phyloP scores from a whole-genome alignment of 139 green algal genomes.

The Picochlorum sp. region DNA sequence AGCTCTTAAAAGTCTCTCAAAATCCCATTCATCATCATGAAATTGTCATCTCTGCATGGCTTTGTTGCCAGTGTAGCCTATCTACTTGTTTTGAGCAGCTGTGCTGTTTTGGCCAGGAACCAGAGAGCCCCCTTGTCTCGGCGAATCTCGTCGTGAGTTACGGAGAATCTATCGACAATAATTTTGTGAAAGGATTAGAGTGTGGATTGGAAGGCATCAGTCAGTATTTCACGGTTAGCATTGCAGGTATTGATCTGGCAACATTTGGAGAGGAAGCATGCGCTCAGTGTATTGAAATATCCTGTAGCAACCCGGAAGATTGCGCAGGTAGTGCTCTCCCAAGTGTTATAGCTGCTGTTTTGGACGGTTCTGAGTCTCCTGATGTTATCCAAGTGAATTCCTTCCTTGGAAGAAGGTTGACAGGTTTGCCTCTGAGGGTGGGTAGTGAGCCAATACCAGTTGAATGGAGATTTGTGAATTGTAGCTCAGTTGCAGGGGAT shows the following conservation, averaged over 20 bases:
- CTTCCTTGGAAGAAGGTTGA: not conserved
- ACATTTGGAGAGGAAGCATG: not conserved
- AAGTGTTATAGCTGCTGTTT: not conserved
- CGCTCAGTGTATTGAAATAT: not conserved
- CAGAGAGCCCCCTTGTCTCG: not conserved
- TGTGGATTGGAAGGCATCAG: not conserved
- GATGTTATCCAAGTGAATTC: slow-evolving; percentile 1
- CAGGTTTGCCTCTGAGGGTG: not conserved
- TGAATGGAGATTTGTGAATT: slow-evolving; percentile 6
- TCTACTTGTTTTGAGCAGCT: too few relatives aligned
- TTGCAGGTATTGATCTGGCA: not conserved
- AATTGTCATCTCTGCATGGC: too few relatives aligned
- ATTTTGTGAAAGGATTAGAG: not conserved
- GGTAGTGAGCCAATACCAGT: not conserved
- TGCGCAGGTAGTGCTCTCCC: not conserved
- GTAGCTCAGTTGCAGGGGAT: not conserved
- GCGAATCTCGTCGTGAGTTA: not conserved
- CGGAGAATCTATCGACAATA: not conserved
- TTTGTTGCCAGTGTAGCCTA: too few relatives aligned
- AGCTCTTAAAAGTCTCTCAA: too few relatives aligned
- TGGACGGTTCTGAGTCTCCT: not conserved
- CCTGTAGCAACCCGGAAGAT: not conserved
- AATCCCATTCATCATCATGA: too few relatives aligned
- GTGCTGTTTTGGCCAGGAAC: too few relatives aligned
- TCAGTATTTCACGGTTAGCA: not conserved